Evolutionary conservation across 1,284 basidiomycete species (phyloP).

Genomic region (Pseudozyma hubeiensis): DNA sequence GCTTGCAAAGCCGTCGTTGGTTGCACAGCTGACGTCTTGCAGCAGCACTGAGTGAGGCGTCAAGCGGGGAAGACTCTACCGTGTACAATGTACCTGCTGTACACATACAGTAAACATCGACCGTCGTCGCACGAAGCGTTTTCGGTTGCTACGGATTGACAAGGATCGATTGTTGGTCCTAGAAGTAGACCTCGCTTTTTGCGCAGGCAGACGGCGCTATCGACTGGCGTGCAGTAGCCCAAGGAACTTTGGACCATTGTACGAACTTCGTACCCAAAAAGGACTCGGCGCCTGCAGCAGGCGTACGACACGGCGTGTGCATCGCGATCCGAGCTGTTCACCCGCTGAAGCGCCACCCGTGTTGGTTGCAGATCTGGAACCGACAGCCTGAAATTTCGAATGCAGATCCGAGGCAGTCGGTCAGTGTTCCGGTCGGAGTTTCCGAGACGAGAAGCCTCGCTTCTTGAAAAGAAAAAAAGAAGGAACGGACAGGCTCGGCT

Average conservation of each 20-base stretch:
- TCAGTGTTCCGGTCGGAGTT: slow-evolving; percentile 13
- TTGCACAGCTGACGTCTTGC: neutral
- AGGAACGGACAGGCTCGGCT: slow-evolving; percentile 9
- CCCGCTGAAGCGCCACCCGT: neutral
- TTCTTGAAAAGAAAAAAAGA: slow-evolving; percentile 24
- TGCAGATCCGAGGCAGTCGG: neutral
- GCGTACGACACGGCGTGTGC: neutral
- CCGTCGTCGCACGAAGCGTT: neutral
- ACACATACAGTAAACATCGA: slow-evolving; percentile 3
- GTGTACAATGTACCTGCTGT: no score
- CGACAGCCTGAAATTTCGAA: neutral
- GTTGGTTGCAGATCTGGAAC: slow-evolving; percentile 7
- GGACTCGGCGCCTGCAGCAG: no score
- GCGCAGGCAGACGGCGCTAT: neutral
- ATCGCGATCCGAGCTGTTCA: slow-evolving; percentile 4
- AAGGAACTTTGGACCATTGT: no score
- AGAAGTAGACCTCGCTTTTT: neutral
- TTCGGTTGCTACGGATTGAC: slow-evolving; percentile 16
- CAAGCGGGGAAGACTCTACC: neutral
- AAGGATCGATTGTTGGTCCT: slow-evolving; percentile 23
- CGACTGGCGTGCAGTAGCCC: no score
- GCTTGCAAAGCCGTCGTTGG: no score
- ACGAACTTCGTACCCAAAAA: no score
- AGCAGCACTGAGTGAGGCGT: neutral
- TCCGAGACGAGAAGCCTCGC: neutral